Conservation (phyloP, 352 stramenopile species). For the Vaucheria bursata region DNA sequence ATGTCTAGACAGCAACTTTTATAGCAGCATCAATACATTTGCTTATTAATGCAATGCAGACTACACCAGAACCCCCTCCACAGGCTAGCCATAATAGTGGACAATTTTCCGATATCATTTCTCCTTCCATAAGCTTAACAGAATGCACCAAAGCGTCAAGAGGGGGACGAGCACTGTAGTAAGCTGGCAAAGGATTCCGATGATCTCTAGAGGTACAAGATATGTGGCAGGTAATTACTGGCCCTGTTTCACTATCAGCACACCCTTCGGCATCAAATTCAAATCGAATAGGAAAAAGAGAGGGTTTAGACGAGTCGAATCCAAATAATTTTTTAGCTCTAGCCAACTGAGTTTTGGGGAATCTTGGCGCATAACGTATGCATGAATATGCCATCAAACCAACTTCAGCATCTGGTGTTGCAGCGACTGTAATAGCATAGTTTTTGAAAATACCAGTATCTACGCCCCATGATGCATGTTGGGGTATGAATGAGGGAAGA, state of each 20-base stretch:
- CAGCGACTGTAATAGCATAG: not conserved
- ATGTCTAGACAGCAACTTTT: too few relatives aligned
- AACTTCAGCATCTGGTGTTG: not conserved
- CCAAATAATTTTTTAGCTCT: not conserved
- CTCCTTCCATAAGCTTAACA: constrained; percentile 4
- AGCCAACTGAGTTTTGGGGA: not conserved
- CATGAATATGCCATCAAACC: not conserved
- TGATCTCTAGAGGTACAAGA: not conserved
- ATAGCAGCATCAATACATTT: too few relatives aligned
- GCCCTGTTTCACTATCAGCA: not conserved
- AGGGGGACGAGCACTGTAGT: not conserved
- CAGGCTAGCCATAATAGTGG: too few relatives aligned
- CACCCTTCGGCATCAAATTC: not conserved
- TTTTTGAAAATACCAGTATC: too few relatives aligned
- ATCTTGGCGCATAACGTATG: not conserved
- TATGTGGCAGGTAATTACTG: not conserved
- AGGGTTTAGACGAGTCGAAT: not conserved
- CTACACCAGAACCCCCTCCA: too few relatives aligned
- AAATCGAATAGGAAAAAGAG: not conserved
- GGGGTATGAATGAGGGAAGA: not conserved
- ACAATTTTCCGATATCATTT: too few relatives aligned
- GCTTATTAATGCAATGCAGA: too few relatives aligned
- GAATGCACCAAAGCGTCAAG: constrained; percentile 1
- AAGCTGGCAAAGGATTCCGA: not conserved
- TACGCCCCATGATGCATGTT: not conserved